These are phyloP conservation scores for Xylariaceae sp. DNA, from an alignment of 2,329 filamentous ascomycete genomes.

Conservation along the genomic window DNA sequence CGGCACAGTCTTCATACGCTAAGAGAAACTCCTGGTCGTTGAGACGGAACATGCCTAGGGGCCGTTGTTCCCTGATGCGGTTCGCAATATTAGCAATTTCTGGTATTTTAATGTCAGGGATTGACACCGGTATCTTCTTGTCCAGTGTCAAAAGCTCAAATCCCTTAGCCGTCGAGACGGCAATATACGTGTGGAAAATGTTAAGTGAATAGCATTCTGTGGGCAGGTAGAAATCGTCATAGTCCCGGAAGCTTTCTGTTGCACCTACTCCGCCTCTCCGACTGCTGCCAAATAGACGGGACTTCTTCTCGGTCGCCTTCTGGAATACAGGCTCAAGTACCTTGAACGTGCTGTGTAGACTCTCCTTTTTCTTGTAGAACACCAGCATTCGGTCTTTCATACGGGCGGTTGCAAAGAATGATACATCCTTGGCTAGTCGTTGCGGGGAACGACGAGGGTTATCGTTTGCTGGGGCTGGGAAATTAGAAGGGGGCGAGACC, in stretches of 20 bases:
- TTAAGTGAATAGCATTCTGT: slow-evolving; percentile 94
- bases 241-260: slow-evolving; percentile 96
- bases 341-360: slow-evolving; percentile 91
- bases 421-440: slow-evolving; percentile 88
- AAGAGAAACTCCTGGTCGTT: slow-evolving; percentile 91
- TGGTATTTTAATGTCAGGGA: slow-evolving; percentile 80
- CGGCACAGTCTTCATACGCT: slow-evolving; percentile 92
- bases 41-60: slow-evolving; percentile 94
- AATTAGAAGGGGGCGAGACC: slow-evolving; percentile 66
- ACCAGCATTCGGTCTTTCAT: slow-evolving; percentile 97
- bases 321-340: slow-evolving; percentile 95
- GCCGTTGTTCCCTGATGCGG: slow-evolving; percentile 79
- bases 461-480: slow-evolving; percentile 66
- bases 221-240: slow-evolving; percentile 98
- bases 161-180: slow-evolving; percentile 86
- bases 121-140: slow-evolving; percentile 93
- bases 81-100: slow-evolving; percentile 83
- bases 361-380: slow-evolving; percentile 96
- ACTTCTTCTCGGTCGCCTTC: slow-evolving; percentile 83
- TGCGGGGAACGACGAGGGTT: slow-evolving; percentile 85
- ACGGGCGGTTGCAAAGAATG: slow-evolving; percentile 91
- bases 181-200: slow-evolving; percentile 91
- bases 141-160: slow-evolving; percentile 96
- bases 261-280: slow-evolving; percentile 61
- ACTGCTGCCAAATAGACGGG: slow-evolving; percentile 65